A percentile compares a stretch with the other conserved stretches of the same genome.
Conservation (phyloP, 1,284 basidiomycete species). For the Cutaneotrichosporon sp. region DNA sequence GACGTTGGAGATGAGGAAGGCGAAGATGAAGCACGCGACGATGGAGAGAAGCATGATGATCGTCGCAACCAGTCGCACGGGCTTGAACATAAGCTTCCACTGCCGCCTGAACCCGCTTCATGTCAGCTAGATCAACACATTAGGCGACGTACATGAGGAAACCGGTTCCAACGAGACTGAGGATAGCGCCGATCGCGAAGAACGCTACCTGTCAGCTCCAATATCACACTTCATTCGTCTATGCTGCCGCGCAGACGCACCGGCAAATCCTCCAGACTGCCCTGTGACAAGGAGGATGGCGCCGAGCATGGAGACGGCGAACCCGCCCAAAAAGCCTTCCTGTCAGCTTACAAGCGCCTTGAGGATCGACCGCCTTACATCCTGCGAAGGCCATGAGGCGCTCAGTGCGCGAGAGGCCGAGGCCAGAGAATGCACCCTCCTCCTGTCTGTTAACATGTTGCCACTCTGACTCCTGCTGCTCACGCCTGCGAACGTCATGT, state of each 20-base stretch:
- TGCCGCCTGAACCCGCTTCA: slow-evolving; percentile 66
- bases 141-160: slow-evolving; percentile 74
- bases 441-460: slow-evolving; percentile 24
- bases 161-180: slow-evolving; percentile 80
- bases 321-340: slow-evolving; percentile 60
- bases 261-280: slow-evolving; percentile 65
- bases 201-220: slow-evolving; percentile 56
- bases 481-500: slow-evolving; percentile 36
- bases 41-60: slow-evolving; percentile 72
- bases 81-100: slow-evolving; percentile 86
- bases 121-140: background rate
- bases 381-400: slow-evolving; percentile 75
- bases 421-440: slow-evolving; percentile 73
- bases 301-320: slow-evolving; percentile 67
- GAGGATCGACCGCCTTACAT: slow-evolving; percentile 55
- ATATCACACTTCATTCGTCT: too few species aligned
- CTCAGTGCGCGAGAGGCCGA: slow-evolving; percentile 70
- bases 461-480: slow-evolving; percentile 7
- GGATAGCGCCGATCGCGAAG: slow-evolving; percentile 74
- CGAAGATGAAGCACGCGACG: slow-evolving; percentile 70
- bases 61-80: slow-evolving; percentile 77
- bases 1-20: slow-evolving; percentile 57
- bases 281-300: slow-evolving; percentile 72
- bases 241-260: slow-evolving; percentile 58
- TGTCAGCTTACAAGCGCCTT: background rate